Base-by-base conservation (phyloP, 2,329 filamentous ascomycete genomes). In the Alternaria gaisen region DNA sequence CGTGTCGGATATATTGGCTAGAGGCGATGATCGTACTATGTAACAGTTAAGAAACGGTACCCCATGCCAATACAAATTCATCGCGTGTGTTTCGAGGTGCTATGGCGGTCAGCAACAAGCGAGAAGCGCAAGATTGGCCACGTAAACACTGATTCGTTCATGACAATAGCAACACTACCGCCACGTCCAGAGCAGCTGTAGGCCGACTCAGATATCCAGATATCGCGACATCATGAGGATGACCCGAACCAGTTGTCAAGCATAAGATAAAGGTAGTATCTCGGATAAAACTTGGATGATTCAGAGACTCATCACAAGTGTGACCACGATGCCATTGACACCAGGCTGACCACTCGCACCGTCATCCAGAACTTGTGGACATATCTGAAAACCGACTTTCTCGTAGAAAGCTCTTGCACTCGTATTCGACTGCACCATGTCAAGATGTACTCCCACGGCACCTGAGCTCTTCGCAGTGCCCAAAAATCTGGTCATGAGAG, bases 391-490 rank as follows among this genome's bases (percentile, higher is more conserved):
- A 3, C 73, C 73, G 9, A 73, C 40, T 16, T 64, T 66, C 26
- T 73, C 65, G 47, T 77, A 77, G 26, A 77, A 77, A 16, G 56
- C 65, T 56, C 60, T 67, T 11, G 70, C 77, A 10, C 68, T 61
- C 2, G 54, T 57, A 57, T 80, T 80, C 40, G 58, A 60, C 48
- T 64, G 60, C n/a, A 77, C 71, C 73, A 80, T 76, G 36, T 72
- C 76, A 36, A 80, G 50, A 69, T 80, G 78, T 32, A 78, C 72
- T 0, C 78, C 78, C 1, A 32, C 44, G 1, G 71, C 73, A 2
- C 73, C 73, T 3, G 63, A 12, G 11, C 47, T 60, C 56, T 66
- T 72, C 8, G 77, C 47, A 12, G 53, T 63, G 4, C 63, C 57
- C 38, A 74, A 63, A 22, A 77, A 69, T 0, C 41, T 59, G n/a